Evolutionary conservation across 768 basidiomycete genomes (phyloP).

Genomic region (Trametes punicea): DNA sequence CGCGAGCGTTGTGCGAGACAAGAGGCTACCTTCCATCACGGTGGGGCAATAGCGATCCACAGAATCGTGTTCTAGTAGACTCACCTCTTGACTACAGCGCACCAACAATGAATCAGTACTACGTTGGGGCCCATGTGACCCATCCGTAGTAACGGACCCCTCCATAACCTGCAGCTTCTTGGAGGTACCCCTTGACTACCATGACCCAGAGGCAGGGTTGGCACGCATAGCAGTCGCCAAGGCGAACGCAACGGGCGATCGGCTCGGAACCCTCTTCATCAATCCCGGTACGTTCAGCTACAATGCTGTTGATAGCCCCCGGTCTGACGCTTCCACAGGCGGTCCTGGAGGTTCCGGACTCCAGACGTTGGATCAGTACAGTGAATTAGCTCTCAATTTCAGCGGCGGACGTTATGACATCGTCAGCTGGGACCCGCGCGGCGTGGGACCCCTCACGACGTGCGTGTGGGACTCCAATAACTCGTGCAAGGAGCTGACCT

Average conservation of each 20-base stretch:
- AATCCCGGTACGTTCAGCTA: background rate
- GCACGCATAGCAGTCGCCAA: background rate
- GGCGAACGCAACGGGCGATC: background rate
- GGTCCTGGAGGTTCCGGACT: conserved; percentile 1
- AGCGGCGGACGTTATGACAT: conserved; percentile 12
- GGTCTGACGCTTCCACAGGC: background rate
- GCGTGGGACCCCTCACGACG: conserved; percentile 8
- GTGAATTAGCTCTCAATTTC: background rate
- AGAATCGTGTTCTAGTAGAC: background rate
- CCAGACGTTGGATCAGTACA: background rate
- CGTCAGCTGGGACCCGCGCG: conserved; percentile 16
- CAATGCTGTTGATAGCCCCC: background rate
- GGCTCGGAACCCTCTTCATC: background rate
- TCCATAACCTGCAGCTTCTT: conserved; percentile 2
- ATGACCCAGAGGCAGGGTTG: background rate
- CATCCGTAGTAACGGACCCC: background rate
- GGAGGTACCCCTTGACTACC: conserved; percentile 10
- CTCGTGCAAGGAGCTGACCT: background rate
- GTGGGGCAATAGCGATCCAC: too few species aligned
- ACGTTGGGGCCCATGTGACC: conserved; percentile 4
- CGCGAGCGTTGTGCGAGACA: too few species aligned
- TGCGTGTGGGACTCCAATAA: background rate
- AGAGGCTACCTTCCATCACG: too few species aligned
- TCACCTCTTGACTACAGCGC: background rate
- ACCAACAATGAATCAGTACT: background rate